phyloP scores from a whole-genome alignment of 2,329 filamentous ascomycete species.

The Penicillium sp. region DNA sequence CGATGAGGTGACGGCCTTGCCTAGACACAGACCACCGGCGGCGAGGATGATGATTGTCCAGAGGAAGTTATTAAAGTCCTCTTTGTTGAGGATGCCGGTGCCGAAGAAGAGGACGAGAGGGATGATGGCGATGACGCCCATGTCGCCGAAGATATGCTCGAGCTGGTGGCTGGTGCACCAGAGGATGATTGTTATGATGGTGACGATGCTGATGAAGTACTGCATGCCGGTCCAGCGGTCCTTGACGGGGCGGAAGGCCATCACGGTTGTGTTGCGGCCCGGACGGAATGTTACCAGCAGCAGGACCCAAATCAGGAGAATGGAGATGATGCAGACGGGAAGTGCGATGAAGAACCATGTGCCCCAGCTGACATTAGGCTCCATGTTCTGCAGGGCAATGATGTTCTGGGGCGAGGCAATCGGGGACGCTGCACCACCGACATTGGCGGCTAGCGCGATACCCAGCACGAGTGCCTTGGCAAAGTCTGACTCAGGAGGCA shows the following conservation, averaged over 20 bases:
- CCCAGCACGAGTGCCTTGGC: constrained; percentile 93
- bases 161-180: constrained; percentile 94
- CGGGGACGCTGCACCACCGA: constrained; percentile 92
- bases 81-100: constrained; percentile 91
- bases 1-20: constrained; percentile 90
- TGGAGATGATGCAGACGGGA: constrained; percentile 85
- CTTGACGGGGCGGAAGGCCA: constrained; percentile 84
- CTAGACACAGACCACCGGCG: constrained; percentile 85
- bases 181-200: constrained; percentile 76
- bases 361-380: constrained; percentile 85
- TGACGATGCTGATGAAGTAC: constrained; percentile 86
- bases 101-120: constrained; percentile 96
- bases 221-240: constrained; percentile 86
- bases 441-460: constrained; percentile 91
- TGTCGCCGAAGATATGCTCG: constrained; percentile 85
- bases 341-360: constrained; percentile 96
- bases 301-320: constrained; percentile 84
- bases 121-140: constrained; percentile 97
- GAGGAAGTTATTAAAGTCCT: constrained; percentile 99
- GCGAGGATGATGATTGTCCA: constrained; percentile 99
- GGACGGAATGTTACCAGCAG: constrained; percentile 83
- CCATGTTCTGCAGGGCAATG: constrained; percentile 94
- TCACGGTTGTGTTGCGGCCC: constrained; percentile 79
- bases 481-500: constrained; percentile 86
- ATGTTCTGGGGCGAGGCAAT: constrained; percentile 98